These are phyloP conservation scores for Sporothrix brunneoviolacea DNA, from an alignment of 2,329 filamentous ascomycete species.

Conservation along the genomic window DNA sequence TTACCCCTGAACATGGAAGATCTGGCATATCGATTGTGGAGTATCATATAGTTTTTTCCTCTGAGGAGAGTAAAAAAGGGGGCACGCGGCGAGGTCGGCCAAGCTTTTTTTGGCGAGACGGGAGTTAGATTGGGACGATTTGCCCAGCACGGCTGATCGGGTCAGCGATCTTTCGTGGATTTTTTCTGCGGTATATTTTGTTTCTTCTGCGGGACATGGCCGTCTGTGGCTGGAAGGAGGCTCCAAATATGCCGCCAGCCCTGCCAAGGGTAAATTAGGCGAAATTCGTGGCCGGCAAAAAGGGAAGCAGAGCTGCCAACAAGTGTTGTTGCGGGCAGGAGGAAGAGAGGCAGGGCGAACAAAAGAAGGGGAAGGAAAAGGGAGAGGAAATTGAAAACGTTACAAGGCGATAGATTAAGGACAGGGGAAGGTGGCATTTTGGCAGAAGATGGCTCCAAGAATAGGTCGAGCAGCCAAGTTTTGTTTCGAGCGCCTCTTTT, in stretches of 20 bases:
- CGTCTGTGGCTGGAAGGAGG: background rate
- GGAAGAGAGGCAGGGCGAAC: too few relatives aligned
- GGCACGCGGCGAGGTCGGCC: too few relatives aligned
- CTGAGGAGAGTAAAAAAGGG: too few relatives aligned
- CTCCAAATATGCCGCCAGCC: background rate
- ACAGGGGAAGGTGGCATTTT: background rate
- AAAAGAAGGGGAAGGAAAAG: background rate
- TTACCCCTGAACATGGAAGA: background rate
- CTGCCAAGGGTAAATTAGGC: constrained; percentile 1
- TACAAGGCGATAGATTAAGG: background rate
- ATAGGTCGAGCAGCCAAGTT: too few relatives aligned
- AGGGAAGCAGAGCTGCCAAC: background rate
- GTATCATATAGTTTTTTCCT: background rate
- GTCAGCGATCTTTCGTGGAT: background rate
- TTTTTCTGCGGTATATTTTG: background rate
- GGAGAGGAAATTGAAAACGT: background rate
- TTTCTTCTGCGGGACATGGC: background rate
- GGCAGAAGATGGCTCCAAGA: background rate
- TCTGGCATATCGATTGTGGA: background rate
- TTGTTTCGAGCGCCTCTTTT: too few relatives aligned
- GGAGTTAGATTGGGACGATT: background rate
- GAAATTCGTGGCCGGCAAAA: background rate
- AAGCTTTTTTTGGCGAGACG: background rate
- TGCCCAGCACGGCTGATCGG: background rate
- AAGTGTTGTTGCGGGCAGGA: background rate